Evolutionary conservation across 768 basidiomycete species (phyloP).

Genomic region (Suillus lakei): DNA sequence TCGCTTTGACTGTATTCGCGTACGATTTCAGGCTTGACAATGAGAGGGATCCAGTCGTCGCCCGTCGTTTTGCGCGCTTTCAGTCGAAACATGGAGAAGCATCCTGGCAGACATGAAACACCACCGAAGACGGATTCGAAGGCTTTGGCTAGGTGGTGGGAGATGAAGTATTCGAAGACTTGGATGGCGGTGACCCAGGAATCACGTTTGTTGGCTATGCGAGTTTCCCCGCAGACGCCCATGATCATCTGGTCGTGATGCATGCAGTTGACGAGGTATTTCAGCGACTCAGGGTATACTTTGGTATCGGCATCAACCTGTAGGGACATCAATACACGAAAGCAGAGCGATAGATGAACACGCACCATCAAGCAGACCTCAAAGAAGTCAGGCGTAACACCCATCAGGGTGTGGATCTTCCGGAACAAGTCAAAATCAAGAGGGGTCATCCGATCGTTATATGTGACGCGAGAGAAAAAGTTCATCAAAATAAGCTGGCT

Average conservation of each 20-base stretch:
- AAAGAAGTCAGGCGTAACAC: conserved; percentile 99
- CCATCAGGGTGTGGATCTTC: conserved; percentile 95
- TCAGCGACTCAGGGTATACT: conserved; percentile 89
- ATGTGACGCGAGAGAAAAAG: conserved; percentile 98
- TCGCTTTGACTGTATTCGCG: conserved; percentile 96
- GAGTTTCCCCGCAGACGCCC: conserved; percentile 98
- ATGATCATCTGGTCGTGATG: conserved; percentile 99
- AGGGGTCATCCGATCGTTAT: conserved; percentile 98
- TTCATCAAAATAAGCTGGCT: conserved; percentile 99
- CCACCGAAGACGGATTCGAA: conserved; percentile 99
- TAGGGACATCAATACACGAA: conserved; percentile 16
- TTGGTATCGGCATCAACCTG: conserved; percentile 99
- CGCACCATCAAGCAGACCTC: conserved; percentile 96
- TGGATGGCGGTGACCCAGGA: conserved; percentile 99
- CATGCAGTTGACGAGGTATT: conserved; percentile 95
- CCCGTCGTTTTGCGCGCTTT: conserved; percentile 89
- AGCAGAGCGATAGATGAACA: conserved; percentile 9
- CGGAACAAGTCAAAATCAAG: conserved; percentile 98
- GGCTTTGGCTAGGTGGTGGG: conserved; percentile 96
- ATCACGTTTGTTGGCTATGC: conserved; percentile 97
- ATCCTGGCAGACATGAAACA: conserved; percentile 99
- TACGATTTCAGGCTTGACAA: conserved; percentile 96
- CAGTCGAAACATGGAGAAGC: conserved; percentile 99
- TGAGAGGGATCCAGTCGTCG: conserved; percentile 97
- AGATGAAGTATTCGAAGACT: conserved; percentile 99